Conservation (phyloP, 192 early-diverging fungal species). For the Pecoramyces ruminantium region DNA sequence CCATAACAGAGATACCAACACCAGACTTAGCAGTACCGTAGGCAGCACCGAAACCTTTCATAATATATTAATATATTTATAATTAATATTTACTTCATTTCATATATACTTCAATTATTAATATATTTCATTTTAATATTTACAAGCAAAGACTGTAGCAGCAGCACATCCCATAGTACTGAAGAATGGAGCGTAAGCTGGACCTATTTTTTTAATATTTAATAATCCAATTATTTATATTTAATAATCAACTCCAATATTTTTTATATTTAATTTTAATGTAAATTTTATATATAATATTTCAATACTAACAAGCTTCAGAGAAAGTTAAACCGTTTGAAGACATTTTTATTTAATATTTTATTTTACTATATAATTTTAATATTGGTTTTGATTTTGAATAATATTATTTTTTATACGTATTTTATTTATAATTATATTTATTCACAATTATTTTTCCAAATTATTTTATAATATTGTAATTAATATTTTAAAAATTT, state of each 20-base stretch:
- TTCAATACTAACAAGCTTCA: neutral
- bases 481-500: too few species aligned
- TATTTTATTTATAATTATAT: too few species aligned
- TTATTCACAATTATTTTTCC: too few species aligned
- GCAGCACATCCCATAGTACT: conserved; percentile 29
- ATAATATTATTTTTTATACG: too few species aligned
- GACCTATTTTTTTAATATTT: neutral
- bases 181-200: conserved; percentile 22
- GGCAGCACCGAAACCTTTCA: conserved; percentile 78
- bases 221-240: too few species aligned
- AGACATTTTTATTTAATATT: neutral
- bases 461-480: too few species aligned
- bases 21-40: conserved; percentile 97
- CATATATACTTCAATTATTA: neutral
- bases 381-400: too few species aligned
- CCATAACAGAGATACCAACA: conserved; percentile 86
- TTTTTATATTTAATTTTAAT: too few species aligned
- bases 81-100: neutral
- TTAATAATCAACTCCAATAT: too few species aligned
- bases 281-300: neutral
- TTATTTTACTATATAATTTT: too few species aligned
- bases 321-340: neutral
- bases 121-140: conserved; percentile 3
- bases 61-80: neutral
- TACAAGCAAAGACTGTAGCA: conserved; percentile 57